Conservation (phyloP, 441 rosid species). For the Bocquillonia castaneifolia region DNA sequence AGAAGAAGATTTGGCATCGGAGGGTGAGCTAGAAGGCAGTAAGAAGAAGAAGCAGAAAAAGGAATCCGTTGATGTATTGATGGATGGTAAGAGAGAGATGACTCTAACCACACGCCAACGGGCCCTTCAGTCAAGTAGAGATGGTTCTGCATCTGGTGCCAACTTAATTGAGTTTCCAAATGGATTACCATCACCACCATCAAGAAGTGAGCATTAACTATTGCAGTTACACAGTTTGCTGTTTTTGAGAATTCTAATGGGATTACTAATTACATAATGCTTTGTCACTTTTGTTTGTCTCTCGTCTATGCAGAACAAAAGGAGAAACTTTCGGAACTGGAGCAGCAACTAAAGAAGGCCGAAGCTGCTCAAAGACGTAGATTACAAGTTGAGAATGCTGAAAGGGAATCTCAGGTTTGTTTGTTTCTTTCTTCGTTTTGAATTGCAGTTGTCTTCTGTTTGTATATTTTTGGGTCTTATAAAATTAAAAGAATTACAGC, state of each 20-base stretch:
- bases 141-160: conserved; percentile 46
- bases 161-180: conserved; percentile 73
- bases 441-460: neutral
- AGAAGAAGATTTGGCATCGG: conserved; percentile 49
- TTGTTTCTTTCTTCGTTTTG: conserved; percentile 22
- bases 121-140: conserved; percentile 80
- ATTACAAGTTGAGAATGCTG: conserved; percentile 86
- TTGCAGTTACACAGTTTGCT: neutral
- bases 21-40: conserved; percentile 45
- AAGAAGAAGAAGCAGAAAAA: conserved; percentile 51
- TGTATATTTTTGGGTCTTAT: conserved; percentile 2
- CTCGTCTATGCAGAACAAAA: conserved; percentile 52
- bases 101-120: conserved; percentile 84
- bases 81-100: conserved; percentile 58
- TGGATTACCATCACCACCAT: conserved; percentile 87
- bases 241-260: neutral
- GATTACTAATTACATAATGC: neutral
- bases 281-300: conserved; percentile 11
- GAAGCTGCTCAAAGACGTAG: conserved; percentile 94
- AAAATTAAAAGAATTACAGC: neutral
- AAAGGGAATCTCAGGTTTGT: conserved; percentile 86
- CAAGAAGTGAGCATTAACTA: conserved; percentile 61
- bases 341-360: conserved; percentile 75
- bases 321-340: conserved; percentile 75
- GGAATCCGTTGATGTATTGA: conserved; percentile 49